A percentile compares a stretch with the other conserved stretches of the same genome.
These are phyloP conservation scores for Phaeosphaeria sp. DNA, from an alignment of 2,329 filamentous ascomycete genomes.

Conservation along the genomic window DNA sequence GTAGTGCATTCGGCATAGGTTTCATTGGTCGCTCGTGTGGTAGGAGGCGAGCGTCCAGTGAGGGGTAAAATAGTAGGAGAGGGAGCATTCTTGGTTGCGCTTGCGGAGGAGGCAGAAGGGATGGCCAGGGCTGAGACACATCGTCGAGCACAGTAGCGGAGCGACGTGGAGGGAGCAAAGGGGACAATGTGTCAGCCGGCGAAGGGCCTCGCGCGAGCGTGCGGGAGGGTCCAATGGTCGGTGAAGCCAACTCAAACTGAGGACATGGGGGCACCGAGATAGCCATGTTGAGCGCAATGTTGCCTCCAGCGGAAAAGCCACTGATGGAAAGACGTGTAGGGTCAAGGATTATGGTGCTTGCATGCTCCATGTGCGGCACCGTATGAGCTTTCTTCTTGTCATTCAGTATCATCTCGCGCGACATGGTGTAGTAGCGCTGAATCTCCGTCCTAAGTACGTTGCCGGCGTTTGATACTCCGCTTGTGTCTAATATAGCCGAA, in stretches of 20 bases:
- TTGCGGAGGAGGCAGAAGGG: conserved; percentile 43
- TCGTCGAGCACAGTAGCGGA: conserved; percentile 40
- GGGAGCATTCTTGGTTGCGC: conserved; percentile 45
- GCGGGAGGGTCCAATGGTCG: conserved; percentile 7
- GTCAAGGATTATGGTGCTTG: conserved; percentile 45
- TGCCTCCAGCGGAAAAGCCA: conserved; percentile 56
- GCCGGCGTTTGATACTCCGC: conserved; percentile 39
- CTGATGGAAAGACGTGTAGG: conserved; percentile 49
- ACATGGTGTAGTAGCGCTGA: conserved; percentile 40
- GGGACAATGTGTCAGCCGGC: conserved; percentile 28
- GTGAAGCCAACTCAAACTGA: conserved; percentile 20
- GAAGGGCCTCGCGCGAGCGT: conserved; percentile 16
- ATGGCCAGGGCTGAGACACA: conserved; percentile 44
- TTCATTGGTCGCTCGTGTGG: conserved; percentile 50
- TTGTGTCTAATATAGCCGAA: conserved; percentile 49
- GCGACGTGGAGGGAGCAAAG: conserved; percentile 36
- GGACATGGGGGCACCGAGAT: conserved; percentile 43
- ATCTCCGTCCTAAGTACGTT: conserved; percentile 44
- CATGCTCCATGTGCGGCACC: conserved; percentile 21
- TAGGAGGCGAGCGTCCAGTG: conserved; percentile 50
- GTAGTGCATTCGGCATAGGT: conserved; percentile 42
- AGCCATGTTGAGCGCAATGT: conserved; percentile 55
- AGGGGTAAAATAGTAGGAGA: conserved; percentile 53
- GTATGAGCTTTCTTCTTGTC: conserved; percentile 21
- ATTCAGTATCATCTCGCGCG: conserved; percentile 23